Conservation (phyloP, 192 early-diverging fungal genomes). For the Cetraspora pellucida region DNA sequence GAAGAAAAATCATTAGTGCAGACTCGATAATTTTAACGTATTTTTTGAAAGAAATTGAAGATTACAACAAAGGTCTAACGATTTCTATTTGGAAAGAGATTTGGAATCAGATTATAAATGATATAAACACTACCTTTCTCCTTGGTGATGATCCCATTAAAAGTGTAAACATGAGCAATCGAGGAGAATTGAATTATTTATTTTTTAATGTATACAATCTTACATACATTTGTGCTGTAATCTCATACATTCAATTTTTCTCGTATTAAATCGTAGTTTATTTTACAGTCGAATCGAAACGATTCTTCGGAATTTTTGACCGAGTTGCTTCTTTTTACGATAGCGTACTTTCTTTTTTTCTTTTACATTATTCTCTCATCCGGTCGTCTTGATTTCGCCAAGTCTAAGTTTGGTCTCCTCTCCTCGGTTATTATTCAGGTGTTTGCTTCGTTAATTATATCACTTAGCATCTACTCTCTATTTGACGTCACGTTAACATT, state of each 20-base stretch:
- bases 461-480: conserved; percentile 64
- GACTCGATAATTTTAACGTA: conserved; percentile 59
- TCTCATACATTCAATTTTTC: no score
- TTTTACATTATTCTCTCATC: conserved; percentile 69
- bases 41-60: conserved; percentile 57
- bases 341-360: conserved; percentile 65
- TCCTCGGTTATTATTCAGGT: conserved; percentile 68
- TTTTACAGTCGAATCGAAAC: background rate
- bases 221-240: no score
- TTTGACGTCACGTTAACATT: conserved; percentile 60
- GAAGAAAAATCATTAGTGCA: conserved; percentile 38
- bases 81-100: conserved; percentile 50
- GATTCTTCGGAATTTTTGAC: conserved; percentile 40
- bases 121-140: background rate
- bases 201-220: conserved; percentile 49
- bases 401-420: conserved; percentile 74
- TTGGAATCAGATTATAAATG: conserved; percentile 37
- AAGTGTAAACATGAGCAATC: conserved; percentile 11
- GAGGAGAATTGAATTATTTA: conserved; percentile 46
- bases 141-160: conserved; percentile 19
- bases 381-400: conserved; percentile 69
- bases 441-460: conserved; percentile 61
- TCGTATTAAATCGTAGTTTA: conserved; percentile 34
- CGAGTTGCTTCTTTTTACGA: conserved; percentile 42
- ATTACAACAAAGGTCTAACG: conserved; percentile 16